Conservation (phyloP, 208 protist genomes). For the Jaenimonas drosophilae region DNA sequence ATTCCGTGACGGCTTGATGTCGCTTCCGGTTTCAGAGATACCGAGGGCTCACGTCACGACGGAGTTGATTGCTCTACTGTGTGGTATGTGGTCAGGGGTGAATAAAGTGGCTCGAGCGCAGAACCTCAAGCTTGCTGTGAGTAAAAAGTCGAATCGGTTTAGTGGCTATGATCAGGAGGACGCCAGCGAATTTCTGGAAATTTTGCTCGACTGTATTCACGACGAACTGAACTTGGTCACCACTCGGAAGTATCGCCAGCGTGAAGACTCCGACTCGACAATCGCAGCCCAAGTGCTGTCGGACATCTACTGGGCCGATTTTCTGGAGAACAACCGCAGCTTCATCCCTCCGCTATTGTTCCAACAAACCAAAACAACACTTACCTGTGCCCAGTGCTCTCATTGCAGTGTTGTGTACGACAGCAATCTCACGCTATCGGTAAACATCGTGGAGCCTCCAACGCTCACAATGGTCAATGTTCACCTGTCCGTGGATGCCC, state of each 20-base stretch:
- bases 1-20: constrained; percentile 67
- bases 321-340: constrained; percentile 67
- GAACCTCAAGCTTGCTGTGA: constrained; percentile 50
- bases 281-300: constrained; percentile 64
- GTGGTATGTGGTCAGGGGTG: constrained; percentile 49
- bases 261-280: constrained; percentile 47
- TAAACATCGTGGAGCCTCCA: constrained; percentile 33
- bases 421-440: constrained; percentile 57
- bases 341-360: constrained; percentile 74
- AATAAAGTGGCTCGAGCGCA: constrained; percentile 27
- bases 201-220: constrained; percentile 81
- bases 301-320: constrained; percentile 81
- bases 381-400: constrained; percentile 54
- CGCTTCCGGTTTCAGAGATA: constrained; percentile 47
- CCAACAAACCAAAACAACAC: constrained; percentile 63
- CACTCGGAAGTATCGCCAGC: constrained; percentile 76
- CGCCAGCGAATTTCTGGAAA: constrained; percentile 82
- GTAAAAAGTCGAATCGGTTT: constrained; percentile 40
- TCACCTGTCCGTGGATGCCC: constrained; percentile 15
- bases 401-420: constrained; percentile 63
- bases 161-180: constrained; percentile 78
- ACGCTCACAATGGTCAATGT: constrained; percentile 23
- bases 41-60: constrained; percentile 27
- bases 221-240: constrained; percentile 86
- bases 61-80: constrained; percentile 33